Percentiles rank a stretch among this genome's conserved stretches.
phyloP scores from a whole-genome alignment of 345 rosid species.

The Carallia brachiata region DNA sequence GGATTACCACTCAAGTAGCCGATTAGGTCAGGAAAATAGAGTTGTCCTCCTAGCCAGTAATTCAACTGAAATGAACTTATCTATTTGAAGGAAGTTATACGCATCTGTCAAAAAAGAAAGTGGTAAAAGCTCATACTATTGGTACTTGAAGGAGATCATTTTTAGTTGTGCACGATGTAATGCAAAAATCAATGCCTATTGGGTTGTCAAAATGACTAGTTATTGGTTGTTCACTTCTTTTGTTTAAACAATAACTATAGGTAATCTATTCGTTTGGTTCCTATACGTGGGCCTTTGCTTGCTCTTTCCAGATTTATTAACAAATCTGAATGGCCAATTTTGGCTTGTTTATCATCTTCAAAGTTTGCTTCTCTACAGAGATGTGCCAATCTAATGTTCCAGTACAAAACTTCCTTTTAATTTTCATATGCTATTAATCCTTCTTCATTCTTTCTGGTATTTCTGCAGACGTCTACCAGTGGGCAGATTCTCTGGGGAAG shows the following conservation, averaged over 20 bases:
- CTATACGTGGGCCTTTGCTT: too few relatives aligned
- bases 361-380: too few relatives aligned
- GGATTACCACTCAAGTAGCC: not conserved
- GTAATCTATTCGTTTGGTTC: not conserved
- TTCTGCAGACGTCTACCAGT: slow-evolving; percentile 69
- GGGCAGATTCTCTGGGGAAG: slow-evolving; percentile 76
- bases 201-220: not conserved
- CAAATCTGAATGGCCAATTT: too few relatives aligned
- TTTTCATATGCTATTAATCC: not conserved
- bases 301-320: too few relatives aligned
- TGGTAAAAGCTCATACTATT: too few relatives aligned
- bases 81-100: too few relatives aligned
- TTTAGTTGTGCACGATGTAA: not conserved
- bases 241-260: not conserved
- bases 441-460: slow-evolving; percentile 17
- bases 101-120: too few relatives aligned
- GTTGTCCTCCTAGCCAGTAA: not conserved
- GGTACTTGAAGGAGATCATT: too few relatives aligned
- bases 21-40: not conserved
- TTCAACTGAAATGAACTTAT: too few relatives aligned
- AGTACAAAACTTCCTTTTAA: too few relatives aligned
- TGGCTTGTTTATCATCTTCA: too few relatives aligned
- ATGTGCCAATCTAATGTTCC: too few relatives aligned
- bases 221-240: not conserved
- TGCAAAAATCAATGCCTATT: not conserved